Evolutionary conservation across 345 rosid genomes (phyloP).

Genomic region (Eucalyptus tenuipes): DNA sequence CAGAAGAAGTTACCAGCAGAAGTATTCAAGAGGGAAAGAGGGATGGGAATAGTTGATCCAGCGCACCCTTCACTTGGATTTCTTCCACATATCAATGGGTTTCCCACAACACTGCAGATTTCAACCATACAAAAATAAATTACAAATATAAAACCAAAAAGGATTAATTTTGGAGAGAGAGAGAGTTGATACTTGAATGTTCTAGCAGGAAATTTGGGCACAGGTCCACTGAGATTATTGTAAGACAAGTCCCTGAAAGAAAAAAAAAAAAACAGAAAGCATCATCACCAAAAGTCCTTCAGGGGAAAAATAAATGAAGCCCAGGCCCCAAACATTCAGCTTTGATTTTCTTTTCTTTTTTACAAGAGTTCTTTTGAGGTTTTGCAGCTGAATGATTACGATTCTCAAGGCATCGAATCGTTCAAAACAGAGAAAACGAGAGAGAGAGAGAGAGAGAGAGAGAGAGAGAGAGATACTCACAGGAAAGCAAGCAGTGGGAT

Average conservation of each 20-base stretch:
- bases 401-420: constrained; percentile 6
- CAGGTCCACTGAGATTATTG: constrained; percentile 87
- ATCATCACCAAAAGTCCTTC: neutral
- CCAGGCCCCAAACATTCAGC: neutral
- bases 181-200: constrained; percentile 55
- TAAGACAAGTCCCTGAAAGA: constrained; percentile 78
- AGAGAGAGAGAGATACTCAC: constrained; percentile 35
- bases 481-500: constrained; percentile 69
- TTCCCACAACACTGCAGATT: constrained; percentile 59
- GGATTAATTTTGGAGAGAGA: neutral
- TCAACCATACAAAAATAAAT: neutral
- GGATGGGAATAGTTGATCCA: constrained; percentile 37
- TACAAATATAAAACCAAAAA: neutral
- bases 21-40: constrained; percentile 39
- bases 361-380: neutral
- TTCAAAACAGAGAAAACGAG: neutral
- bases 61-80: constrained; percentile 41
- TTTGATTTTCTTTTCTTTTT: neutral
- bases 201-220: constrained; percentile 64
- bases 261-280: neutral
- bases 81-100: constrained; percentile 68
- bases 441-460: neutral
- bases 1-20: constrained; percentile 31
- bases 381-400: neutral
- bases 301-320: neutral